phyloP scores from a whole-genome alignment of 805 yeast genomes.

The Candida boidinii region DNA sequence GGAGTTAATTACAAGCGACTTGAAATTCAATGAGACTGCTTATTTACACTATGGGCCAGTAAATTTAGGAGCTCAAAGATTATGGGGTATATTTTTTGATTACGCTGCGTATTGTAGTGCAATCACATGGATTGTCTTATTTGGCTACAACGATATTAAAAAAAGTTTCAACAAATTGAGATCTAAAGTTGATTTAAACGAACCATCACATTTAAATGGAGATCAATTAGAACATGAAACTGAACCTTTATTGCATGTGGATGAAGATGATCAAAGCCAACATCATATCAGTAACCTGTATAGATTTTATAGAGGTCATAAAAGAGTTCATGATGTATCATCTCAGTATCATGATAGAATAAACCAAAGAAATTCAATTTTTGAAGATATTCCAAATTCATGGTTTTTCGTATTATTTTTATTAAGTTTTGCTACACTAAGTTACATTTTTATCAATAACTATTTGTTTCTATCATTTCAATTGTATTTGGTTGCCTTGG shows the following conservation, averaged over 20 bases:
- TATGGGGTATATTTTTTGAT: constrained; percentile 44
- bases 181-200: background rate
- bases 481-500: constrained; percentile 34
- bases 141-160: constrained; percentile 17
- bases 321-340: constrained; percentile 4
- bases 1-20: constrained; percentile 30
- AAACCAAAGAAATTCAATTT: constrained; percentile 29
- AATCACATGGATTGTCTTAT: constrained; percentile 30
- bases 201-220: background rate
- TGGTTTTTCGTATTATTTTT: constrained; percentile 33
- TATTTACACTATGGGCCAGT: constrained; percentile 37
- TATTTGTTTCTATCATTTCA: constrained; percentile 26
- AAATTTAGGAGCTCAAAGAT: constrained; percentile 37
- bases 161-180: constrained; percentile 6
- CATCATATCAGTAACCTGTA: no score
- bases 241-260: background rate
- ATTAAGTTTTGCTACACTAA: constrained; percentile 27
- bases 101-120: constrained; percentile 45
- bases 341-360: constrained; percentile 31
- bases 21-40: constrained; percentile 35
- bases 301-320: no score
- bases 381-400: constrained; percentile 32
- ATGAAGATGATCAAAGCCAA: no score
- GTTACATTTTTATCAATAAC: constrained; percentile 25
- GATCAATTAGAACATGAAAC: constrained; percentile 34